Evolutionary conservation across 768 basidiomycete species (phyloP).

Genomic region (Russula ochroleuca): DNA sequence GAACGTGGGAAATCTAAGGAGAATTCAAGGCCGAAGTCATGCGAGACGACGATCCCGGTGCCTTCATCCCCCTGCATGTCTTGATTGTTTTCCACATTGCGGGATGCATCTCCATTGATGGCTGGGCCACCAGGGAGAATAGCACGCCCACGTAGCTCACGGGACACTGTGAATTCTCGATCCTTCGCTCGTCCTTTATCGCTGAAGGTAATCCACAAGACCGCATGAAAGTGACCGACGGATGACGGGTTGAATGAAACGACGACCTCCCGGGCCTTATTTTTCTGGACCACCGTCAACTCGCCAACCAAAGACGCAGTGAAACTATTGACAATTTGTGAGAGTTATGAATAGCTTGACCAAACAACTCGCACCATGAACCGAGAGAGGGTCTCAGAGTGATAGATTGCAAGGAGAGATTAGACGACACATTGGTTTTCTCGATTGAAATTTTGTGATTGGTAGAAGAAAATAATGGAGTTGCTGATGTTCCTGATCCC

Average conservation of each 20-base stretch:
- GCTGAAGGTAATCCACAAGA: slow-evolving; percentile 2
- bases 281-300: neutral
- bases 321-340: neutral
- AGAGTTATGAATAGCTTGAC: neutral
- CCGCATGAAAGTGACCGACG: slow-evolving; percentile 5
- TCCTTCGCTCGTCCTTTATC: slow-evolving; percentile 3
- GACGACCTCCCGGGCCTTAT: neutral
- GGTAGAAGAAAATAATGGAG: neutral
- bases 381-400: neutral
- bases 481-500: neutral
- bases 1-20: neutral
- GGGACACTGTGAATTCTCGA: slow-evolving; percentile 5
- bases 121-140: neutral
- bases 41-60: slow-evolving; percentile 16
- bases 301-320: neutral
- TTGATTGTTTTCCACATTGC: neutral
- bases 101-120: neutral
- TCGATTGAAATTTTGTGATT: neutral
- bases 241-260: slow-evolving; percentile 10
- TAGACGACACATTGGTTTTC: neutral
- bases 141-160: slow-evolving; percentile 12
- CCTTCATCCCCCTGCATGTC: neutral
- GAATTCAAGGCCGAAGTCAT: slow-evolving; percentile 23
- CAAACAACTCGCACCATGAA: slow-evolving; percentile 2
- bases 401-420: slow-evolving; percentile 1